Evolutionary conservation across 106 monocot genomes (phyloP).

Genomic region (Dioscorea dumetorum): DNA sequence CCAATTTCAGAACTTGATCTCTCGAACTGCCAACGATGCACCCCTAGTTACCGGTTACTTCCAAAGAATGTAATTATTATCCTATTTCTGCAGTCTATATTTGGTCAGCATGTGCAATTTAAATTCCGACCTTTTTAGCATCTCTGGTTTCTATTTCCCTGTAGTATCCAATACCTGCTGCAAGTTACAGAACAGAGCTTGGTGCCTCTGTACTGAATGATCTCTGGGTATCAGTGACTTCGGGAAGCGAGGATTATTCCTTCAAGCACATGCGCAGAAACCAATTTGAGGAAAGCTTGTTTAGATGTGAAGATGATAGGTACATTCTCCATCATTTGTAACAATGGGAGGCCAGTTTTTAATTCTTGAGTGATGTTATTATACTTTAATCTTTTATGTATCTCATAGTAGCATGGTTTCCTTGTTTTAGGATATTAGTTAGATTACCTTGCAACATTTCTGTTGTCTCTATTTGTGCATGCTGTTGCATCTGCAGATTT

Average conservation of each 20-base stretch:
- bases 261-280: constrained; percentile 99
- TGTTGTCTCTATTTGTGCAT: too few relatives aligned
- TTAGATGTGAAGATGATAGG: constrained; percentile 99
- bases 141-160: constrained; percentile 10
- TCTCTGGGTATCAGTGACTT: constrained; percentile 92
- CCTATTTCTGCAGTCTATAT: not conserved
- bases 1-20: constrained; percentile 94
- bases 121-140: constrained; percentile 7
- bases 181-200: constrained; percentile 76
- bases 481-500: too few relatives aligned
- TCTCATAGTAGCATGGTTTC: too few relatives aligned
- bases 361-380: too few relatives aligned
- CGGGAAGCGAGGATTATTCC: constrained; percentile 97
- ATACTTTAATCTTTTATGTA: too few relatives aligned
- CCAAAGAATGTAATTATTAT: constrained; percentile 25
- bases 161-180: constrained; percentile 78
- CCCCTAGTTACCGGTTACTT: constrained; percentile 91
- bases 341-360: too few relatives aligned
- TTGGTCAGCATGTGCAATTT: not conserved
- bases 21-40: constrained; percentile 70
- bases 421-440: too few relatives aligned
- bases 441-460: too few relatives aligned
- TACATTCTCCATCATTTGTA: constrained; percentile 5
- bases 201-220: constrained; percentile 79
- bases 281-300: constrained; percentile 95